Evolutionary conservation across 352 stramenopile genomes (phyloP).

Genomic region (Phytopythium helicoides): DNA sequence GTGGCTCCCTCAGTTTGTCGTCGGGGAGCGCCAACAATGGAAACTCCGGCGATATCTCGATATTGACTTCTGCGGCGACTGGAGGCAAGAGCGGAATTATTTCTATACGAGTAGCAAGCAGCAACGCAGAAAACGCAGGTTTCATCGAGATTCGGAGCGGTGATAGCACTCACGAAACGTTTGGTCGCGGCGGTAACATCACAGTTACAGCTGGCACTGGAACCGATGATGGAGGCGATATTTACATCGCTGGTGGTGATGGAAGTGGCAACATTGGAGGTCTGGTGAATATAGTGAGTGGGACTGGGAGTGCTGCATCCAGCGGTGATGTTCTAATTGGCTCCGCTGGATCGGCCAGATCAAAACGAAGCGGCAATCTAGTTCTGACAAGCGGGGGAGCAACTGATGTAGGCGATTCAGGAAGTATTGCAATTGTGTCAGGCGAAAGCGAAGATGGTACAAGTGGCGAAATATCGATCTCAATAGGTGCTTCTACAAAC

Average conservation of each 20-base stretch:
- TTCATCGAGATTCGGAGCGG: constrained; percentile 8
- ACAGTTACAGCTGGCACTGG: constrained; percentile 3
- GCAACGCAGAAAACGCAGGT: constrained; percentile 4
- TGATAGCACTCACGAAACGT: constrained; percentile 1
- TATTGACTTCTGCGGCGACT: constrained; percentile 2
- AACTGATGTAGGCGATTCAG: background rate
- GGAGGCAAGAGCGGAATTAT: constrained; percentile 3
- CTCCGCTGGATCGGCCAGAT: background rate
- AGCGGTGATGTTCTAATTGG: constrained; percentile 8
- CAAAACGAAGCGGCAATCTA: background rate
- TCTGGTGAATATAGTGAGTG: constrained; percentile 21
- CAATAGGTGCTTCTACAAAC: background rate
- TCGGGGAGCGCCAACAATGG: background rate
- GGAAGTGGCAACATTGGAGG: constrained; percentile 33
- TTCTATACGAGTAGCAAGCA: constrained; percentile 1
- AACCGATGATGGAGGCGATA: constrained; percentile 8
- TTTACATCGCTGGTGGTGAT: constrained; percentile 10
- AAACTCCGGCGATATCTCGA: background rate
- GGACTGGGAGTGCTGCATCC: background rate
- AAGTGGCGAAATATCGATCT: background rate
- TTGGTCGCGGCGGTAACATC: constrained; percentile 5
- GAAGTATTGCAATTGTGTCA: background rate
- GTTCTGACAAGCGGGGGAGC: background rate
- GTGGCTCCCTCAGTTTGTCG: background rate
- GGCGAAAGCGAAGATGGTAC: background rate